Conservation (phyloP, 1,139 yeast genomes). For the Geotrichum australiense region DNA sequence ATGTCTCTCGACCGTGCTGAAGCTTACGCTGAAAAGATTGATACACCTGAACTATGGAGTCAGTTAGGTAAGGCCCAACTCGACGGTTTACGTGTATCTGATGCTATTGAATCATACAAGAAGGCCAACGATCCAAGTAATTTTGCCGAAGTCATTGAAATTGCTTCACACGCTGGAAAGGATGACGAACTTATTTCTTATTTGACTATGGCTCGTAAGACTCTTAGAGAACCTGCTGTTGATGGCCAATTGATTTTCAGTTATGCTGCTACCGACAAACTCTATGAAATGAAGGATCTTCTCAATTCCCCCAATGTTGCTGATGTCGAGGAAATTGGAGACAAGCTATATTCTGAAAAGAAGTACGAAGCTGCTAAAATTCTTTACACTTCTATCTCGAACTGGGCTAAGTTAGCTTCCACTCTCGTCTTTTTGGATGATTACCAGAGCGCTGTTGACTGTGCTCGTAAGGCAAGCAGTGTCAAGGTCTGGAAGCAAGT, state of each 20-base stretch:
- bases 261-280: constrained; percentile 71
- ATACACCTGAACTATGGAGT: constrained; percentile 83
- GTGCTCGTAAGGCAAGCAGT: constrained; percentile 97
- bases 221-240: constrained; percentile 82
- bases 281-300: constrained; percentile 76
- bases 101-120: constrained; percentile 76
- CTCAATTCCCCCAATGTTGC: constrained; percentile 89
- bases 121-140: constrained; percentile 89
- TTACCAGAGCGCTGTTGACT: constrained; percentile 95
- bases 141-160: constrained; percentile 87
- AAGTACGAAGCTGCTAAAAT: constrained; percentile 92
- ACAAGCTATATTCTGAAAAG: constrained; percentile 70
- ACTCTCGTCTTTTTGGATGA: constrained; percentile 88
- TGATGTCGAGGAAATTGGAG: constrained; percentile 87
- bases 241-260: constrained; percentile 89
- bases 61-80: constrained; percentile 95
- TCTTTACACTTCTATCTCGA: constrained; percentile 77
- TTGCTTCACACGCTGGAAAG: constrained; percentile 93
- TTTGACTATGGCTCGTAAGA: constrained; percentile 89
- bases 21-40: constrained; percentile 84
- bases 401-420: constrained; percentile 92
- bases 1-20: constrained; percentile 95
- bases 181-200: constrained; percentile 87
- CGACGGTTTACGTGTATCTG: constrained; percentile 86
- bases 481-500: constrained; percentile 96